phyloP scores from a whole-genome alignment of 1,284 basidiomycete species.

The Ustanciosporium gigantosporum region DNA sequence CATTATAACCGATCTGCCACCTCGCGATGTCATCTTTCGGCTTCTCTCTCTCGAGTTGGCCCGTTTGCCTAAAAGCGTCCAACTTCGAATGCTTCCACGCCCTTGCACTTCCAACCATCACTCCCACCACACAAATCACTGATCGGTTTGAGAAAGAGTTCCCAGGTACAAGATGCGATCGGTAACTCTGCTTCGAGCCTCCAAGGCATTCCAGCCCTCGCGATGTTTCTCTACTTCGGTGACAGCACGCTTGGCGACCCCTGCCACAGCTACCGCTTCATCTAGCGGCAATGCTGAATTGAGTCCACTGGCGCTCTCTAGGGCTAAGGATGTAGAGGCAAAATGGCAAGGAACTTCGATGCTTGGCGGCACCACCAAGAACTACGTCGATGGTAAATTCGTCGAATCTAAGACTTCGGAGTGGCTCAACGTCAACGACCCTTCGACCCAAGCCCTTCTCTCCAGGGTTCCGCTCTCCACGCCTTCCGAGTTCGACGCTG shows the following conservation, averaged over 20 bases:
- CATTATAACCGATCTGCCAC: too few relatives aligned
- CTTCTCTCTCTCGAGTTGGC: too few relatives aligned
- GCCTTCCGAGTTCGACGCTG: conserved; percentile 76
- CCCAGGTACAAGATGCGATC: conserved; percentile 1
- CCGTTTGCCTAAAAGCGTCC: too few relatives aligned
- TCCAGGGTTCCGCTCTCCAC: conserved; percentile 89
- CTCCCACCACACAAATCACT: background rate
- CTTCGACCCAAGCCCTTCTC: conserved; percentile 84
- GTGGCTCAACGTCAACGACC: conserved; percentile 85
- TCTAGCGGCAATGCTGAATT: conserved; percentile 22
- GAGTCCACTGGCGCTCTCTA: conserved; percentile 35
- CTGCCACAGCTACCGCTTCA: conserved; percentile 6
- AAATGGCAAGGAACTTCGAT: conserved; percentile 82
- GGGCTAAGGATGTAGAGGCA: conserved; percentile 47
- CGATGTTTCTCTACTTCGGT: conserved; percentile 31
- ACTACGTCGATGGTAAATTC: conserved; percentile 86
- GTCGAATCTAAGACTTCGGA: conserved; percentile 75
- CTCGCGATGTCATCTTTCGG: too few relatives aligned
- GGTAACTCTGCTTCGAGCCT: background rate
- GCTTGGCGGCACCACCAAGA: conserved; percentile 72
- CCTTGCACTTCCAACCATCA: too few relatives aligned
- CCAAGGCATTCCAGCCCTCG: conserved; percentile 8
- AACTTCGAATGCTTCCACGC: too few relatives aligned
- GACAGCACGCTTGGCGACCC: conserved; percentile 15
- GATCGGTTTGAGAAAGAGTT: too few relatives aligned